Evolutionary conservation across 116 monocot genomes (phyloP).

Genomic region (Posidonia oceanica): DNA sequence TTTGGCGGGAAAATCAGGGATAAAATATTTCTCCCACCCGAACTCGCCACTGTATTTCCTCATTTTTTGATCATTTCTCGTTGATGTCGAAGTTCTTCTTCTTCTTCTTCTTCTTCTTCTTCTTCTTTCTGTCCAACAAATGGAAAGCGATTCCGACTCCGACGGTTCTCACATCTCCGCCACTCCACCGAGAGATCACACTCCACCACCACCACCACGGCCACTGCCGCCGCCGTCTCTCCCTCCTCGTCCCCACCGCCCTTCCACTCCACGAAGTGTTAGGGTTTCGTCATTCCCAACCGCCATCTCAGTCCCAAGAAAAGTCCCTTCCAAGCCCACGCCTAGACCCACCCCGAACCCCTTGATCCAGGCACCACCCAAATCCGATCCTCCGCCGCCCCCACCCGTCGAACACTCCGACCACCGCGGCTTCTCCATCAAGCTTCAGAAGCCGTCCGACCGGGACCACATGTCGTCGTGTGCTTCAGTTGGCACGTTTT

Average conservation of each 20-base stretch:
- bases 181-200: constrained; percentile 28
- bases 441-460: constrained; percentile 15
- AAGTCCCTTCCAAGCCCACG: not conserved
- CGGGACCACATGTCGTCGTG: not conserved
- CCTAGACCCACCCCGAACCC: constrained; percentile 9
- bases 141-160: constrained; percentile 44
- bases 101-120: not conserved
- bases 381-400: constrained; percentile 11
- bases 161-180: constrained; percentile 58
- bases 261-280: constrained; percentile 5
- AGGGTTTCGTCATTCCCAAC: constrained; percentile 4
- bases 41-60: no score
- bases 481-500: constrained; percentile 23
- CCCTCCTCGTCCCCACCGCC: not conserved
- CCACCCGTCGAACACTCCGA: constrained; percentile 23
- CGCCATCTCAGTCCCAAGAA: not conserved
- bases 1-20: no score
- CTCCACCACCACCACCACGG: not conserved
- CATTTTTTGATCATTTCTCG: no score
- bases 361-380: constrained; percentile 8
- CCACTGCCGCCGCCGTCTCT: not conserved
- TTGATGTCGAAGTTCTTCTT: not conserved
- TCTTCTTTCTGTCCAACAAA: not conserved
- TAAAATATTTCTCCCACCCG: no score
- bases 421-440: constrained; percentile 30